These are phyloP conservation scores for Hyaloscypha hepaticicola DNA, from an alignment of 495 filamentous ascomycete genomes.

Conservation along the genomic window DNA sequence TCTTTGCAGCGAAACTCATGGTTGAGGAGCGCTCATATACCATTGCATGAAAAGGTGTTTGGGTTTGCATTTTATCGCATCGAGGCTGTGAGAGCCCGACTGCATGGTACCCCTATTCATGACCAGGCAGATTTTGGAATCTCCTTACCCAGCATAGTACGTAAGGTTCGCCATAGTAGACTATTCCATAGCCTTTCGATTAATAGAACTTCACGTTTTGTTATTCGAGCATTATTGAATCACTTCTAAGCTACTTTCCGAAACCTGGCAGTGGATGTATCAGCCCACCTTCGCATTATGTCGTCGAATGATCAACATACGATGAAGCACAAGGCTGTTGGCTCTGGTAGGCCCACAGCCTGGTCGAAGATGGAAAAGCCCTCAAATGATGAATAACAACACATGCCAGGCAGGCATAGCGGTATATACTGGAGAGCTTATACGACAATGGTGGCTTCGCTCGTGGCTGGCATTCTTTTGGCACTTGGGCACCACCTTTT, in stretches of 20 bases:
- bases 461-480: not conserved
- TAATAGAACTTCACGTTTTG: too few relatives aligned
- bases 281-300: too few relatives aligned
- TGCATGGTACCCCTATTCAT: not conserved
- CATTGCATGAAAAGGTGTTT: conserved; percentile 24
- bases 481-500: not conserved
- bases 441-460: not conserved
- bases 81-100: conserved; percentile 17
- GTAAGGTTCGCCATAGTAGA: too few relatives aligned
- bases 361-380: not conserved
- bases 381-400: not conserved
- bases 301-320: too few relatives aligned
- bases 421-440: not conserved
- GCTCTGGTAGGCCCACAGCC: not conserved
- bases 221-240: too few relatives aligned
- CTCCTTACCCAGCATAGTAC: too few relatives aligned
- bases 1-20: conserved; percentile 6
- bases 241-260: too few relatives aligned
- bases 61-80: not conserved
- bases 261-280: too few relatives aligned
- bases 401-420: not conserved
- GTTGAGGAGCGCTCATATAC: conserved; percentile 17
- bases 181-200: too few relatives aligned
- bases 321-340: too few relatives aligned
- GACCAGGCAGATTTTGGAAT: too few relatives aligned